Base-by-base conservation (phyloP, 2,329 filamentous ascomycete genomes). In the Aspergillus sp. region DNA sequence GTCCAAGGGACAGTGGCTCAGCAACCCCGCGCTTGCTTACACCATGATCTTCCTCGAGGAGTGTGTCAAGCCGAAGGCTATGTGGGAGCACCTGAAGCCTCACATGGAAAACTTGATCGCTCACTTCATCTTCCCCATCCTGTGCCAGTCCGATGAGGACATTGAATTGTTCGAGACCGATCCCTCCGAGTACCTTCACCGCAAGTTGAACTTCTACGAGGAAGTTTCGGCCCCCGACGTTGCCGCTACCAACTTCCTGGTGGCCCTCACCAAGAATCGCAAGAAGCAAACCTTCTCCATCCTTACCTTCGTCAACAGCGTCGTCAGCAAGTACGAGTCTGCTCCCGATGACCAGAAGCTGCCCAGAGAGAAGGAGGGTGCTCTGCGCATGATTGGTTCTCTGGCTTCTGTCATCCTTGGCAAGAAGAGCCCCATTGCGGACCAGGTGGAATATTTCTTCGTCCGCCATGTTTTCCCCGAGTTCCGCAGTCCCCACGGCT, bases 401-500 rank as follows among this genome's bases (percentile, higher is more conserved):
- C 82, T 99, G 50, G 91, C 95, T 0, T 91, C 92, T 32, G 94
- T 99, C 55, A 96, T 99, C 52, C 84, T 99, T 38, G 92, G 92
- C 68, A 99, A 98, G 84, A 98, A 98, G 85, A 97, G 93, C 72
- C 95, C 95, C 1, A 97, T 99, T 67, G 95, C 94, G 38, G 91
- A 97, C 72, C 92, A 98, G 77, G 93, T 98, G 59, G 95, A 99
- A 78, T 97, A 97, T 78, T 99, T 99, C 83, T 90, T 99, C 67
- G 94, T 98, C 56, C 91, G 94, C 72, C 96, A 98, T 72, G 95
- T 99, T 59, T 98, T 99, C 82, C 95, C 95, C 50, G 95, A 99
- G 72, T 99, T 99, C 82, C 89, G 91, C 69, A 98, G 92, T 78
- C 84, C 87, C 13, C 91, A 96, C 73, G 95, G 94, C 38, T 98